Percentiles rank a stretch among this genome's conserved stretches.
Evolutionary conservation across 2,329 filamentous ascomycete genomes (phyloP).

Genomic region (Calycina marina): DNA sequence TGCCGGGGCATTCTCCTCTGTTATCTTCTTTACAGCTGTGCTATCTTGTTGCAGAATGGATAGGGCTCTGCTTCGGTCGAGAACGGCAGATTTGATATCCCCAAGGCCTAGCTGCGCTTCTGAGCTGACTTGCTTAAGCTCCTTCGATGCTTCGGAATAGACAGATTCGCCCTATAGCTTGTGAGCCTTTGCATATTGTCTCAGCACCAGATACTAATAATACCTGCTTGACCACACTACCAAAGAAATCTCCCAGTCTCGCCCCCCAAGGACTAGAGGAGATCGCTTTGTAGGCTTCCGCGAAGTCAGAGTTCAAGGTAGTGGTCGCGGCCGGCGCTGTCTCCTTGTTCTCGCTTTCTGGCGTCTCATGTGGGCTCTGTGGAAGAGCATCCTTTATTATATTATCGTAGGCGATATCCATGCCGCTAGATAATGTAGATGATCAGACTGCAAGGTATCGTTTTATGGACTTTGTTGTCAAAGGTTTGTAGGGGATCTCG

Average conservation of each 20-base stretch:
- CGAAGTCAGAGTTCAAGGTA: constrained; percentile 73
- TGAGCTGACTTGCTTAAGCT: constrained; percentile 63
- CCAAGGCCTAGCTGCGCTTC: constrained; percentile 73
- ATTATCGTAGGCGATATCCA: constrained; percentile 97
- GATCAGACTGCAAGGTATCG: no score
- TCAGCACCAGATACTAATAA: constrained; percentile 9
- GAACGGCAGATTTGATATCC: constrained; percentile 50
- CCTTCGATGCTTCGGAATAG: constrained; percentile 76
- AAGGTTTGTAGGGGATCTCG: no score
- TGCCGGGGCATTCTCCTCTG: constrained; percentile 12
- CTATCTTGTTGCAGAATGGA: constrained; percentile 32
- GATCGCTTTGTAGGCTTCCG: constrained; percentile 91
- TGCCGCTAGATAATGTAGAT: no score
- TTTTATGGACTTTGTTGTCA: no score
- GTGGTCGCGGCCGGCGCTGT: constrained; percentile 21
- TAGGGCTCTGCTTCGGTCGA: constrained; percentile 59
- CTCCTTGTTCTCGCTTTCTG: constrained; percentile 30
- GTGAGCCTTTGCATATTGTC: neutral
- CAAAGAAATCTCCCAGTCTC: constrained; percentile 74
- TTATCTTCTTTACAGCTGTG: constrained; percentile 13
- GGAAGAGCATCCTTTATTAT: constrained; percentile 68
- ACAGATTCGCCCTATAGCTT: constrained; percentile 53
- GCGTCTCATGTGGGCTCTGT: constrained; percentile 32
- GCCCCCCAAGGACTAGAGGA: constrained; percentile 85
- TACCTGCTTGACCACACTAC: constrained; percentile 87